Conservation (phyloP, 495 filamentous ascomycete species). For the Aspergillus hancockii region DNA sequence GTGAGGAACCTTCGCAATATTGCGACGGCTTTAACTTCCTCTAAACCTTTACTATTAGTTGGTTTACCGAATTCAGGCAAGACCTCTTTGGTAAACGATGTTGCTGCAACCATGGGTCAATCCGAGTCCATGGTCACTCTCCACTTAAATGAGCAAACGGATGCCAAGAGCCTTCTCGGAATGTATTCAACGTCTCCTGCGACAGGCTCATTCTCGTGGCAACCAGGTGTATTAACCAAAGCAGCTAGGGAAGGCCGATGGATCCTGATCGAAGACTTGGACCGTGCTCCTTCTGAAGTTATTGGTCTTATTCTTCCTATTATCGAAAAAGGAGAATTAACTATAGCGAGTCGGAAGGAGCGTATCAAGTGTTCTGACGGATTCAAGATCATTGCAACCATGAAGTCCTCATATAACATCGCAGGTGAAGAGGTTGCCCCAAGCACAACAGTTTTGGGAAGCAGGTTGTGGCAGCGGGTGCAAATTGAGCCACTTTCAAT, state of each 20-base stretch:
- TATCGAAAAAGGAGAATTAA: constrained; percentile 82
- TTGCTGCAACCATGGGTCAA: constrained; percentile 74
- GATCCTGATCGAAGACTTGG: constrained; percentile 95
- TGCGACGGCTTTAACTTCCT: constrained; percentile 60
- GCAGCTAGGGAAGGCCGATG: constrained; percentile 92
- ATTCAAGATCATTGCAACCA: constrained; percentile 88
- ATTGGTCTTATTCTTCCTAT: constrained; percentile 88
- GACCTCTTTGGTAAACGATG: constrained; percentile 79
- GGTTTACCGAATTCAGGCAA: constrained; percentile 89
- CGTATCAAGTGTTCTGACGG: constrained; percentile 76
- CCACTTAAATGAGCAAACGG: constrained; percentile 95
- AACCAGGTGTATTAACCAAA: constrained; percentile 89
- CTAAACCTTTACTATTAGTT: constrained; percentile 74
- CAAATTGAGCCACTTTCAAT: constrained; percentile 64
- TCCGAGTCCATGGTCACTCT: constrained; percentile 80
- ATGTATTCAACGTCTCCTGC: constrained; percentile 84
- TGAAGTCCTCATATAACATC: constrained; percentile 73
- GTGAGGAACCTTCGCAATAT: constrained; percentile 67
- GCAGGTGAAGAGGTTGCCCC: constrained; percentile 64
- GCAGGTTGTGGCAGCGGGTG: constrained; percentile 78
- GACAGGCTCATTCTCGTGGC: constrained; percentile 88
- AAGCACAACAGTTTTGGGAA: constrained; percentile 65
- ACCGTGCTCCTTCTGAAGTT: constrained; percentile 93
- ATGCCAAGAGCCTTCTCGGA: constrained; percentile 91
- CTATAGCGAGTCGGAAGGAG: constrained; percentile 85